Conservation (phyloP, 2,329 filamentous ascomycete species). For the Beauveria brongniartii region DNA sequence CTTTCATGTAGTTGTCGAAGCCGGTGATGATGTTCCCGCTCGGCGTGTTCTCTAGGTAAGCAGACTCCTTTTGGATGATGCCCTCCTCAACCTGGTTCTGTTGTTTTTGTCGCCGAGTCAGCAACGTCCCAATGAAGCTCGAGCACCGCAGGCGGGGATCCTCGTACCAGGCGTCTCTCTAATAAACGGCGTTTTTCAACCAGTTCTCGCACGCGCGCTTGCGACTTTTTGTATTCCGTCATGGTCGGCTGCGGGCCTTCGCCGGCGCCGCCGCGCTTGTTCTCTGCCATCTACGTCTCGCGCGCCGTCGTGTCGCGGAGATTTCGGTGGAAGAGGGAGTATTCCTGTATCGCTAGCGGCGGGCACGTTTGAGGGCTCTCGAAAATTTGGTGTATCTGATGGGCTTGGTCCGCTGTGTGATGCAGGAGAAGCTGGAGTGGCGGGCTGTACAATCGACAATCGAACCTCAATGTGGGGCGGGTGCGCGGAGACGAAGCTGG, state of each 20-base stretch:
- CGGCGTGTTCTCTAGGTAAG: constrained; percentile 84
- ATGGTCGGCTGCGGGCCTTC: constrained; percentile 25
- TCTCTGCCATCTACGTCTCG: constrained; percentile 25
- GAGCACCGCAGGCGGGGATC: not conserved
- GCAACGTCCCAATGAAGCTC: not conserved
- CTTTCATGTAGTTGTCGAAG: constrained; percentile 98
- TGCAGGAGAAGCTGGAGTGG: not conserved
- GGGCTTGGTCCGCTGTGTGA: not conserved
- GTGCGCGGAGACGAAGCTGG: not conserved
- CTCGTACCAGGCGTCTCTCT: constrained; percentile 29
- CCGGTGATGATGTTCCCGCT: constrained; percentile 94
- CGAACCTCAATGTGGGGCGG: constrained; percentile 2
- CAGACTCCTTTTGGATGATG: constrained; percentile 75
- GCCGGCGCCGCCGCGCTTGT: constrained; percentile 19
- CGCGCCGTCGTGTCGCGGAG: not conserved
- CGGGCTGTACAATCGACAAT: not conserved
- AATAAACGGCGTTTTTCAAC: constrained; percentile 35
- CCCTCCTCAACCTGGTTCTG: constrained; percentile 57
- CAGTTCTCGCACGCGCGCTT: constrained; percentile 39
- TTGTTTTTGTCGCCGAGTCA: constrained; percentile 11
- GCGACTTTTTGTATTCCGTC: constrained; percentile 43
- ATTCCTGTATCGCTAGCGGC: not conserved
- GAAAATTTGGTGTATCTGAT: not conserved
- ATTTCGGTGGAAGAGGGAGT: no score
- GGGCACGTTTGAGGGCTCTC: no score